Percentiles rank a stretch among this genome's conserved stretches.
Evolutionary conservation across 2,329 filamentous ascomycete genomes (phyloP).

Genomic region (Penicillium sp.): DNA sequence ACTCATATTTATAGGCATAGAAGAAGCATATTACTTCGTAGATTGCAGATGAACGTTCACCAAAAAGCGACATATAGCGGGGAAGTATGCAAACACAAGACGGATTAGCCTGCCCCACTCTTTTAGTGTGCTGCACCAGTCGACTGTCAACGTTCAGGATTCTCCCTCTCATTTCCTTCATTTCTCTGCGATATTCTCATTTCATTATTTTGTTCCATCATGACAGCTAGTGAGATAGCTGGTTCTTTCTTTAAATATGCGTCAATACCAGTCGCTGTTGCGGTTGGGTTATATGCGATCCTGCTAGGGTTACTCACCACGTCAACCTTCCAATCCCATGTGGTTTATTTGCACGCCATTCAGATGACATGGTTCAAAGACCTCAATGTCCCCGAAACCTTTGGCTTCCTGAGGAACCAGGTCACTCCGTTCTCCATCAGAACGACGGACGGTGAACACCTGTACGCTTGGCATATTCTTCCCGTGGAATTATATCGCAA

Average conservation of each 20-base stretch:
- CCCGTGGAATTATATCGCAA: slow-evolving; percentile 41
- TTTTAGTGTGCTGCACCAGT: neutral
- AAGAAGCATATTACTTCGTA: neutral
- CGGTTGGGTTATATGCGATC: slow-evolving; percentile 34
- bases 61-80: neutral
- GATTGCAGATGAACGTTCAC: neutral
- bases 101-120: neutral
- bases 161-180: neutral
- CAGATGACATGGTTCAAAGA: slow-evolving; percentile 50
- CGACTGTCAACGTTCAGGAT: neutral
- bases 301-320: slow-evolving; percentile 42
- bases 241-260: neutral
- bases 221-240: neutral
- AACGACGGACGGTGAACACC: slow-evolving; percentile 34
- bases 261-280: slow-evolving; percentile 7
- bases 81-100: neutral
- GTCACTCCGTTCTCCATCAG: slow-evolving; percentile 42
- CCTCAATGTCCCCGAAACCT: slow-evolving; percentile 42
- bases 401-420: slow-evolving; percentile 44
- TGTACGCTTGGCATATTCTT: slow-evolving; percentile 47
- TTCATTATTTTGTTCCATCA: neutral
- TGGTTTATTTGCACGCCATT: slow-evolving; percentile 49
- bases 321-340: slow-evolving; percentile 46
- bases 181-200: neutral
- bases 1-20: neutral